Evolutionary conservation across 1,284 basidiomycete species (phyloP).

Genomic region (Ceratobasidium sp.): DNA sequence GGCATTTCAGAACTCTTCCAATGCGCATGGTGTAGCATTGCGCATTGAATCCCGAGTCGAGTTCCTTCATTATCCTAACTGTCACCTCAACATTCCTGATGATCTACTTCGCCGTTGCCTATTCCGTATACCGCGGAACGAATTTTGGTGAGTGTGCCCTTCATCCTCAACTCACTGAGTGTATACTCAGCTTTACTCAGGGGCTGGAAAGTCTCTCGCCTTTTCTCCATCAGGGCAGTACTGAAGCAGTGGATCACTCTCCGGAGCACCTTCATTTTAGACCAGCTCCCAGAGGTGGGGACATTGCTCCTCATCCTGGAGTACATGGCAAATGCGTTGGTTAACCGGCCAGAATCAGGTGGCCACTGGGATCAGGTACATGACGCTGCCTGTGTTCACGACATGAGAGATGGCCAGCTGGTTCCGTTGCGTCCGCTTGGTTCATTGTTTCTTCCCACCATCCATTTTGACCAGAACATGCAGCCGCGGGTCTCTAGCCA

Average conservation of each 20-base stretch:
- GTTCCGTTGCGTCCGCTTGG: not conserved
- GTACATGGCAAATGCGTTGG: constrained; percentile 3
- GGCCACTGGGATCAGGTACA: constrained; percentile 4
- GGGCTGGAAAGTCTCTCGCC: not conserved
- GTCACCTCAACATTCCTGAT: constrained; percentile 5
- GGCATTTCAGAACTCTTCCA: not conserved
- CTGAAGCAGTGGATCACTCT: not conserved
- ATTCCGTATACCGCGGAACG: not conserved
- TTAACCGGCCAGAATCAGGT: constrained; percentile 9
- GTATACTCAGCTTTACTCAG: not conserved
- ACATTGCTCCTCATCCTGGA: constrained; percentile 1
- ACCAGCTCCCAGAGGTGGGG: constrained; percentile 1
- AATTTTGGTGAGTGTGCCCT: constrained; percentile 9
- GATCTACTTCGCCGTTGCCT: not conserved
- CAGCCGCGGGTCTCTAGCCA: not conserved
- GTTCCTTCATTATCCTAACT: not conserved
- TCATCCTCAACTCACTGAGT: not conserved
- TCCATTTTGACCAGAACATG: not conserved
- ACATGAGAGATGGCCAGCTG: not conserved
- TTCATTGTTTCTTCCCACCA: not conserved
- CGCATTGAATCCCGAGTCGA: constrained; percentile 15
- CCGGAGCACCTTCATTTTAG: not conserved
- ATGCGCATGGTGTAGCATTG: not conserved
- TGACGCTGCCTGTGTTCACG: constrained; percentile 4
- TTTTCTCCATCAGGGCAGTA: not conserved